Conservation (phyloP, 805 yeast species). For the Saccharomycopsis schoenii region DNA sequence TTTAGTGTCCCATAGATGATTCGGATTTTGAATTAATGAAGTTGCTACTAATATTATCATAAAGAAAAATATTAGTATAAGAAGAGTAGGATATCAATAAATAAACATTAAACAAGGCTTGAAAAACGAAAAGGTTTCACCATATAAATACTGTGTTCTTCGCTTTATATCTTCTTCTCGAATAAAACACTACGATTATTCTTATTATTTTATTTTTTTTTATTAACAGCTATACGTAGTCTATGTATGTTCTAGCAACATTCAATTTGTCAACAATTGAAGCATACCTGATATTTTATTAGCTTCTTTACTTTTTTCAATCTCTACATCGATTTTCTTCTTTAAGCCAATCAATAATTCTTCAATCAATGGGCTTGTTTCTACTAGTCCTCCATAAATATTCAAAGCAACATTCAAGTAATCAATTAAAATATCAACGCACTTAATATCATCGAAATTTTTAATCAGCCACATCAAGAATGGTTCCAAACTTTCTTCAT, state of each 20-base stretch:
- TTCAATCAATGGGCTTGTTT: constrained; percentile 65
- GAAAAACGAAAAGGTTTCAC: not conserved
- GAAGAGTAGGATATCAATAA: not conserved
- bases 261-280: constrained; percentile 57
- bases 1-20: constrained; percentile 68
- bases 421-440: constrained; percentile 53
- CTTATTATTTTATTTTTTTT: not conserved
- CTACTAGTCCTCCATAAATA: constrained; percentile 66
- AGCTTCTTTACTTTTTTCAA: constrained; percentile 76
- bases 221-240: not conserved
- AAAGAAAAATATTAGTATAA: not conserved
- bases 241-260: not conserved
- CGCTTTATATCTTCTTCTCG: not conserved
- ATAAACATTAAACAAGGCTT: not conserved
- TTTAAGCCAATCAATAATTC: constrained; percentile 55
- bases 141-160: not conserved
- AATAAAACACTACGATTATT: not conserved
- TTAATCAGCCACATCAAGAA: constrained; percentile 73
- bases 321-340: constrained; percentile 56
- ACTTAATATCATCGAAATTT: constrained; percentile 71
- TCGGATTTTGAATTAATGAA: not conserved
- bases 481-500: constrained; percentile 80
- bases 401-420: constrained; percentile 60
- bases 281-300: constrained; percentile 89
- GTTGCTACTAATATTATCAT: not conserved